A percentile compares a stretch with the other conserved stretches of the same genome.
These are phyloP conservation scores for Leptomonas pyrrhocoris DNA, from an alignment of 208 protist genomes.

Conservation along the genomic window DNA sequence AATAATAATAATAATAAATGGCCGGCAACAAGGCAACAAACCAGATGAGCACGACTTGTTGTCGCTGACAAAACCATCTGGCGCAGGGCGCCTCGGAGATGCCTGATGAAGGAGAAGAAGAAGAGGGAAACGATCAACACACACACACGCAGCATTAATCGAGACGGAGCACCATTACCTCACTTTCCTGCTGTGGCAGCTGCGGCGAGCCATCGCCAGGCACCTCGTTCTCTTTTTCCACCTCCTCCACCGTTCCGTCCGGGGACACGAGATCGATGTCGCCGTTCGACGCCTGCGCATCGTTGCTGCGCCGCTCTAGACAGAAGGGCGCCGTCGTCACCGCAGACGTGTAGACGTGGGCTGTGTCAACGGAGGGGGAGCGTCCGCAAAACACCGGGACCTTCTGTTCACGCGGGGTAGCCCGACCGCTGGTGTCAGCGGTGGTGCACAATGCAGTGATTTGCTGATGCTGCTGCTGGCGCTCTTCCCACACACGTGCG, in stretches of 20 bases:
- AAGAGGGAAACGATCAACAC: background rate
- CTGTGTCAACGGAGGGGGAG: background rate
- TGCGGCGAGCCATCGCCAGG: background rate
- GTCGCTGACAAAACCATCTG: no score
- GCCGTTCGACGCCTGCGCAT: background rate
- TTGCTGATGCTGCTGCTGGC: constrained; percentile 21
- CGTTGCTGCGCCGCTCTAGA: background rate
- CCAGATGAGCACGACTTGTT: no score
- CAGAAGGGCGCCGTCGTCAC: background rate
- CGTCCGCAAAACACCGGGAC: constrained; percentile 7
- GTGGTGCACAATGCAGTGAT: background rate
- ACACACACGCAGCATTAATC: background rate
- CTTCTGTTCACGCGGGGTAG: constrained; percentile 1
- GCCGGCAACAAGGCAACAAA: no score
- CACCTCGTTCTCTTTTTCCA: background rate
- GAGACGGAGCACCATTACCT: constrained; percentile 30
- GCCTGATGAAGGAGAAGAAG: background rate
- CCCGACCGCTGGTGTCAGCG: background rate
- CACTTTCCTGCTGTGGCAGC: background rate
- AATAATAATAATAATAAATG: no score
- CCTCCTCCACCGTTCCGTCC: background rate
- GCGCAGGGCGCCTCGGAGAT: no score
- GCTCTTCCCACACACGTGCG: constrained; percentile 29
- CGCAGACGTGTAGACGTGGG: background rate
- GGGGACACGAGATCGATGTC: constrained; percentile 8